Base-by-base conservation (phyloP, 148 eudicot genomes). In the Arctostaphylos glauca region DNA sequence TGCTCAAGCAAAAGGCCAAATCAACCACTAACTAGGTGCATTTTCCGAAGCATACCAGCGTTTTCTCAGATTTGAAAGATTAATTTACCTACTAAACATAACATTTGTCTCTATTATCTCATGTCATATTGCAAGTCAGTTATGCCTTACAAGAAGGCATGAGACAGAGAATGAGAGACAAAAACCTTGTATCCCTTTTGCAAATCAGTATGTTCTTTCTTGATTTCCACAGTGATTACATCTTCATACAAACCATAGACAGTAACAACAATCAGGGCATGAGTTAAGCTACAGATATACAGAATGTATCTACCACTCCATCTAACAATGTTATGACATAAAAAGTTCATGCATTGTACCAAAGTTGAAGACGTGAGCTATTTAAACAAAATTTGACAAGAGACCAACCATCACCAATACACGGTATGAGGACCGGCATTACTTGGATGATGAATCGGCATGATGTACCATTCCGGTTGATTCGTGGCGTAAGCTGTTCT, bases 401-500 rank as follows among this genome's bases (percentile, higher is more conserved):
- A 83, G 5, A 41, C 77, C 19, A 81, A 56, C 41, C 38, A 60
- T 77, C 46, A 79, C 38, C 13, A 44, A 48, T 56, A 56, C 76
- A 75, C 31, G 48, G 79, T 13, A 47, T 50, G n/a, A 78, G 49
- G 62, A 68, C 74, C 78, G 72, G 76, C 81, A 60, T 87, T 82
- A 77, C 58, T 87, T 86, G 56, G 94, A 87, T 49, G 85, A 82
- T 6, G 93, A 66, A 55, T 89, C 86, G 23, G 74, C 81, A n/a
- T n/a, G n/a, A 44, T 78, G 85, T 19, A 82, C 82, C 77, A 56
- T 23, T 52, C 41, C 74, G 58, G 76, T 46, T 77, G 80, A 76
- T 90, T 94, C 98, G 77, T 70, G 76, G 84, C 96, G 91, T 72
- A 93, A 89, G 88, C 98, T 91, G 87, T 86, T 86, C 74, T 89